Evolutionary conservation across 2,329 filamentous ascomycete genomes (phyloP).

Genomic region (Parasarocladium wereldwijsianum): DNA sequence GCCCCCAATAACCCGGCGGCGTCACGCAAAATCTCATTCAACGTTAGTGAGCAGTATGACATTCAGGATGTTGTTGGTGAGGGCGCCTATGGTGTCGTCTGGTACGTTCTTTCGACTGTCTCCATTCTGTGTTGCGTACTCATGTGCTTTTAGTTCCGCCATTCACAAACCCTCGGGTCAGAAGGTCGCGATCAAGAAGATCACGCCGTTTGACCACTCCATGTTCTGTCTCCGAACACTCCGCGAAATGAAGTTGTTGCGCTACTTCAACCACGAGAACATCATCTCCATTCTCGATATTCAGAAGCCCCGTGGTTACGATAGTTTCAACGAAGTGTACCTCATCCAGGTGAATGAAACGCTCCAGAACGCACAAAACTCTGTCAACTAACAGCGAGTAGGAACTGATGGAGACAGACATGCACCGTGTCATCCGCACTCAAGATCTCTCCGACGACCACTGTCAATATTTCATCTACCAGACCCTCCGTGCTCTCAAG

Average conservation of each 20-base stretch:
- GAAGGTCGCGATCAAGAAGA: conserved; percentile 99
- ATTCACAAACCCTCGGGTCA: conserved; percentile 96
- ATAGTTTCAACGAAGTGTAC: conserved; percentile 94
- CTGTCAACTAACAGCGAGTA: conserved; percentile 19
- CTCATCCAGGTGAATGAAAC: conserved; percentile 67
- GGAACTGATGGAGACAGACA: conserved; percentile 99
- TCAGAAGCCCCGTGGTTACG: conserved; percentile 92
- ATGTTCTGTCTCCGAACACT: conserved; percentile 97
- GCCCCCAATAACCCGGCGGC: conserved; percentile 43
- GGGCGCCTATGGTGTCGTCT: conserved; percentile 95
- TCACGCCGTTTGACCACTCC: conserved; percentile 96
- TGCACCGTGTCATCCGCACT: conserved; percentile 97
- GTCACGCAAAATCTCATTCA: conserved; percentile 96
- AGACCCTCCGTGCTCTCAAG: conserved; percentile 92
- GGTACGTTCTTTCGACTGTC: conserved; percentile 41
- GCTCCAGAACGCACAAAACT: conserved; percentile 1
- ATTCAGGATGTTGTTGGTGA: conserved; percentile 99
- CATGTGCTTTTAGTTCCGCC: conserved; percentile 52
- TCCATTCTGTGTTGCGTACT: conserved; percentile 2
- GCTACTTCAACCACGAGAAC: conserved; percentile 99
- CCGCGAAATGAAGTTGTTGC: conserved; percentile 96
- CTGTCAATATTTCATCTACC: conserved; percentile 99
- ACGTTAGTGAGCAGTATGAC: conserved; percentile 98
- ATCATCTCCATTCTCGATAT: conserved; percentile 99
- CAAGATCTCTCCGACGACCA: conserved; percentile 98